Base-by-base conservation (phyloP, 2,329 filamentous ascomycete genomes). In the Aspergillus aculeatus region DNA sequence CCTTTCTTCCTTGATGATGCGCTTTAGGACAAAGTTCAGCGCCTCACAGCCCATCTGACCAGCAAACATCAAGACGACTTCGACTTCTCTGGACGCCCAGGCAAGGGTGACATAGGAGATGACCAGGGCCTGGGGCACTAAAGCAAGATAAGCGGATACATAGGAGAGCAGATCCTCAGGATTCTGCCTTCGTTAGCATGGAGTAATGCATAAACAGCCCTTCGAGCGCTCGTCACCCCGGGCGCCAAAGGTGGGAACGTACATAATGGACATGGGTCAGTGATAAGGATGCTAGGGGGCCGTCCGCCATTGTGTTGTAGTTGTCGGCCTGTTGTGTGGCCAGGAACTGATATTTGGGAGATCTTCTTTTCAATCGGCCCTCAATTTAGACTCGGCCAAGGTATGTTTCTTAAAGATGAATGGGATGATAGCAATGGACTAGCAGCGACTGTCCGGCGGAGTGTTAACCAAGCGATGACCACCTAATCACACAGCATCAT, bases 181-280 rank as follows among this genome's bases (percentile, higher is more conserved):
- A 79, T 98, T 91, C 92, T 96, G 71, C 59, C 24, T 51, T 52
- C 32, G n/a, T 24, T 32, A 24, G 16, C 29, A 50, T 54, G 48
- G 23, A 29, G 26, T 7, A 29, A 9, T 29, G 2, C 24, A 47
- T 56, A 51, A 21, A 61, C 26, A 62, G 59, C 53, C 23, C 12
- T 29, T 49, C n/a, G 47, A 14, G n/a, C 23, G 7, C 26, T 50
- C 23, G 14, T 35, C 23, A 26, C 10, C 16, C 47, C 19, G 3
- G 2, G 29, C 50, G n/a, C 1, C 41, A 44, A 47, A n/a, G 44
- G 31, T 29, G 26, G 26, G 29, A n/a, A 77, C 86, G 72, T 80
- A 96, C 93, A 83, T 98, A 98, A 81, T 95, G 91, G 68, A 98
- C 93, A 80, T 98, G 94, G 11, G 95, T 98, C 67, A 99, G 80